A percentile compares a stretch with the other conserved stretches of the same genome.
phyloP scores from a whole-genome alignment of 163 green algal genomes.

The Scenedesmus sp. region DNA sequence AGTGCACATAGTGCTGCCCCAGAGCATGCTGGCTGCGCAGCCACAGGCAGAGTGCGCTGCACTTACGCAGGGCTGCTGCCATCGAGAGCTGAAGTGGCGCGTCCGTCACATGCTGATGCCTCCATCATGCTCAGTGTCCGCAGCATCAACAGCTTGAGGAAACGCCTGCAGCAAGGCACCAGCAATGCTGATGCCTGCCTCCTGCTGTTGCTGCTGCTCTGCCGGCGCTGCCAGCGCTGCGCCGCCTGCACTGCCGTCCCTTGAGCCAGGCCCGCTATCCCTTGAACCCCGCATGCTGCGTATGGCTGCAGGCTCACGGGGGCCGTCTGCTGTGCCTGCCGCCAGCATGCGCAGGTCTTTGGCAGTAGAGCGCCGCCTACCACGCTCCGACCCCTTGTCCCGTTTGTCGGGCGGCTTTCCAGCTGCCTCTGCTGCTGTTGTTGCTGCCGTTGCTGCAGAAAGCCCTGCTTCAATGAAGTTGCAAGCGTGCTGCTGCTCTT shows the following conservation, averaged over 20 bases:
- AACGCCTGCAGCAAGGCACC: background rate
- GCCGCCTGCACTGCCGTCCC: background rate
- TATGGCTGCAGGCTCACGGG: background rate
- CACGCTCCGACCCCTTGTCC: background rate
- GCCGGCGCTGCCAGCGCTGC: background rate
- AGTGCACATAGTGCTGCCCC: no score
- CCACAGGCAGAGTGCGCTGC: no score
- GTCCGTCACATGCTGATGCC: background rate
- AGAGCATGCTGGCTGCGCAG: no score
- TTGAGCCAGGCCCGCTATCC: background rate
- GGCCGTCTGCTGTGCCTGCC: background rate
- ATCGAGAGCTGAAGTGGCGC: background rate
- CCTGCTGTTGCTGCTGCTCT: conserved; percentile 12
- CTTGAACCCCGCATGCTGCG: background rate
- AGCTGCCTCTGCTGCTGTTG: background rate
- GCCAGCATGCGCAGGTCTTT: conserved; percentile 35
- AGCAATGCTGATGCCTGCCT: background rate
- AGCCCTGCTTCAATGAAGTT: background rate
- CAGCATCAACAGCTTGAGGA: background rate
- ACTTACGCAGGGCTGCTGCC: no score
- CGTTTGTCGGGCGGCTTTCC: background rate
- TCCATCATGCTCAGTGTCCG: background rate
- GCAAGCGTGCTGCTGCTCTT: background rate
- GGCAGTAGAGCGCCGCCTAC: background rate
- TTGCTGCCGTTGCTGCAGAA: background rate